A percentile compares a stretch with the other conserved stretches of the same genome.
phyloP scores from a whole-genome alignment of 495 filamentous ascomycete species.

The Sphaerosporella brunnea region DNA sequence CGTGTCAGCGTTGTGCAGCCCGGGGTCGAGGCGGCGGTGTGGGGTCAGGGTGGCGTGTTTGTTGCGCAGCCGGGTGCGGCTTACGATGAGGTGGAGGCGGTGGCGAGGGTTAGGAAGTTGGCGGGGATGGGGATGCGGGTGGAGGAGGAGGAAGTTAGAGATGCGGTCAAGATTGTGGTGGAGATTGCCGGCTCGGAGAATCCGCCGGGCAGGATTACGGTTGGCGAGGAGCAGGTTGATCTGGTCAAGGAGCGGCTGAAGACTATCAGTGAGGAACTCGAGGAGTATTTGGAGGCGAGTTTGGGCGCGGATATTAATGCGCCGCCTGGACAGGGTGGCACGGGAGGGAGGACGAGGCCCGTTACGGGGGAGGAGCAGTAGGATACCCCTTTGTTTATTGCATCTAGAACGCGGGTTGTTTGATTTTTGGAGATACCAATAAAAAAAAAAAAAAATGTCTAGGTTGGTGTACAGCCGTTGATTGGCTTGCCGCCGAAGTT shows the following conservation, averaged over 20 bases:
- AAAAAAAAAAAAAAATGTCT: neutral
- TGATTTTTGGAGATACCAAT: neutral
- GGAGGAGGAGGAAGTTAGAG: constrained; percentile 25
- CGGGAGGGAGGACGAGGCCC: constrained; percentile 1
- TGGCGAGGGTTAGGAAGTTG: neutral
- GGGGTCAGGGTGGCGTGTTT: neutral
- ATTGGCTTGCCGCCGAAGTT: neutral
- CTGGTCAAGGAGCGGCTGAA: constrained; percentile 92
- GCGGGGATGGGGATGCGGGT: constrained; percentile 2
- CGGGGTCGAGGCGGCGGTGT: constrained; percentile 32
- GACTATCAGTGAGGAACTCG: constrained; percentile 85
- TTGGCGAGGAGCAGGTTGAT: constrained; percentile 74
- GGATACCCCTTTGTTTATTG: constrained; percentile 1
- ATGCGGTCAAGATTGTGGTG: constrained; percentile 81
- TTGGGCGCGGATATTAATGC: constrained; percentile 42
- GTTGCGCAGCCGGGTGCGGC: neutral
- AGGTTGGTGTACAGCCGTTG: neutral
- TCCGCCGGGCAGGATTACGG: constrained; percentile 83
- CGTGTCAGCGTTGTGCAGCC: constrained; percentile 91
- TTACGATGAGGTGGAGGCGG: neutral
- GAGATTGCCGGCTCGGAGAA: constrained; percentile 91
- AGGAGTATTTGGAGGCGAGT: constrained; percentile 87
- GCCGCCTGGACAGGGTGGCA: constrained; percentile 3
- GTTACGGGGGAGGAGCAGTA: constrained; percentile 1
- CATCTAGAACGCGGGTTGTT: neutral